These are phyloP conservation scores for Hypoxylon sp. DNA, from an alignment of 2,329 filamentous ascomycete species.

Conservation along the genomic window DNA sequence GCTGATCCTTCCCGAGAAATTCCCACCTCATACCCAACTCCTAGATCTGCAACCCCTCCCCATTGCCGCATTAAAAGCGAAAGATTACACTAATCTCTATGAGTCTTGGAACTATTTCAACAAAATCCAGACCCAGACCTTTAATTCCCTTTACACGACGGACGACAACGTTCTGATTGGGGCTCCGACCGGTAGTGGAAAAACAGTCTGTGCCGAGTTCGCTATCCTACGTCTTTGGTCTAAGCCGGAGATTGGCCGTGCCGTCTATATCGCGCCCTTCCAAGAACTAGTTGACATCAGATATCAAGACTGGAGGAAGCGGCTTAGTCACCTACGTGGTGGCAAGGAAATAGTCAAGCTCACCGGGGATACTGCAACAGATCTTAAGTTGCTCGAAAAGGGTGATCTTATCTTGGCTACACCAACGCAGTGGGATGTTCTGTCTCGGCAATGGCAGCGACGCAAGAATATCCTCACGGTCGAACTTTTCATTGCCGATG, in stretches of 20 bases:
- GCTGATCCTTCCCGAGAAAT: constrained; percentile 92
- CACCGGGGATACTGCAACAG: constrained; percentile 91
- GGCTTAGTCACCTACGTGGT: constrained; percentile 79
- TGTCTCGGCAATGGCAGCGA: constrained; percentile 96
- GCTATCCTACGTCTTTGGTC: constrained; percentile 91
- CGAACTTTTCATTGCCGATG: constrained; percentile 92
- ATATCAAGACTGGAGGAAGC: constrained; percentile 86
- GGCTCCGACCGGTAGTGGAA: constrained; percentile 93
- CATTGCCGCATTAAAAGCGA: constrained; percentile 87
- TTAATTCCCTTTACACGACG: constrained; percentile 91
- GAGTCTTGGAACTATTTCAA: constrained; percentile 91
- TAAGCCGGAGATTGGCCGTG: constrained; percentile 77
- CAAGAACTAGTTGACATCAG: constrained; percentile 91
- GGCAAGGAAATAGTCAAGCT: constrained; percentile 94
- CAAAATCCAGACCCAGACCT: constrained; percentile 96
- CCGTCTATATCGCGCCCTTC: constrained; percentile 94
- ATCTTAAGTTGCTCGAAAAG: constrained; percentile 88
- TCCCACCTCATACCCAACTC: constrained; percentile 92
- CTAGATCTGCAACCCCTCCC: constrained; percentile 93
- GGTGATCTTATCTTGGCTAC: constrained; percentile 94
- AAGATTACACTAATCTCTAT: constrained; percentile 86
- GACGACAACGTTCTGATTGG: constrained; percentile 96
- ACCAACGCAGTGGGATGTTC: constrained; percentile 93
- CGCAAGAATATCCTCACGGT: constrained; percentile 95
- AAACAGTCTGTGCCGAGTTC: constrained; percentile 97